phyloP scores from a whole-genome alignment of 306 rosid species.

The Prinsepia uniflora region DNA sequence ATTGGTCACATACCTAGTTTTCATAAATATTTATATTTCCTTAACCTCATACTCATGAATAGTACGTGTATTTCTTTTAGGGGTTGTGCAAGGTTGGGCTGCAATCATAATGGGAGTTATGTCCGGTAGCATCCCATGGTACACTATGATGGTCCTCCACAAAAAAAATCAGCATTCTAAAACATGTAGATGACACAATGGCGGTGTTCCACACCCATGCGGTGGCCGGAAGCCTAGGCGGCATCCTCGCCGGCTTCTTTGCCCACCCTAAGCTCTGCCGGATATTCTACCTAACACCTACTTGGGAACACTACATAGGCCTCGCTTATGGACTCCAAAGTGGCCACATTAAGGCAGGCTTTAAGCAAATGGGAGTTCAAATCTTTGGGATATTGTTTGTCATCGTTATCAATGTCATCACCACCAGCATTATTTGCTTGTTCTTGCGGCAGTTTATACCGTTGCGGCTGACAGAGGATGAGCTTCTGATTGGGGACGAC shows the following conservation, averaged over 20 bases:
- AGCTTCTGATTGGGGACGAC: slow-evolving; percentile 32
- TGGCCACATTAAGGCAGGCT: slow-evolving; percentile 12
- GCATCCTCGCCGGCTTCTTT: slow-evolving; percentile 44
- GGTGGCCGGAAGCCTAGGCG: slow-evolving; percentile 49
- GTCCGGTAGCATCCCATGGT: slow-evolving; percentile 56
- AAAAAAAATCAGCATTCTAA: slow-evolving; percentile 25
- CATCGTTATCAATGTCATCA: slow-evolving; percentile 16
- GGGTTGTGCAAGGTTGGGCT: slow-evolving; percentile 61
- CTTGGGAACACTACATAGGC: slow-evolving; percentile 27
- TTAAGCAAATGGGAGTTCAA: slow-evolving; percentile 44
- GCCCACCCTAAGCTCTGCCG: slow-evolving; percentile 36
- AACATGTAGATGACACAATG: slow-evolving; percentile 43
- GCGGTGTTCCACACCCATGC: slow-evolving; percentile 56
- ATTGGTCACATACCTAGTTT: too few species aligned
- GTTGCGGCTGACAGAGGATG: slow-evolving; percentile 26
- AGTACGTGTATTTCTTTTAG: slow-evolving; percentile 8
- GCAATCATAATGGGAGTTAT: slow-evolving; percentile 46
- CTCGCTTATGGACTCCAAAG: slow-evolving; percentile 27
- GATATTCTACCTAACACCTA: slow-evolving; percentile 18
- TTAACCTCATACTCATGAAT: background rate
- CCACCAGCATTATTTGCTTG: slow-evolving; percentile 33
- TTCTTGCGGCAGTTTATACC: slow-evolving; percentile 17
- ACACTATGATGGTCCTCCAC: slow-evolving; percentile 59
- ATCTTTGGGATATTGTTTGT: slow-evolving; percentile 43
- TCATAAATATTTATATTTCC: too few species aligned